Evolutionary conservation across 257 asterid species (phyloP).

Genomic region (Scutellaria barbata): DNA sequence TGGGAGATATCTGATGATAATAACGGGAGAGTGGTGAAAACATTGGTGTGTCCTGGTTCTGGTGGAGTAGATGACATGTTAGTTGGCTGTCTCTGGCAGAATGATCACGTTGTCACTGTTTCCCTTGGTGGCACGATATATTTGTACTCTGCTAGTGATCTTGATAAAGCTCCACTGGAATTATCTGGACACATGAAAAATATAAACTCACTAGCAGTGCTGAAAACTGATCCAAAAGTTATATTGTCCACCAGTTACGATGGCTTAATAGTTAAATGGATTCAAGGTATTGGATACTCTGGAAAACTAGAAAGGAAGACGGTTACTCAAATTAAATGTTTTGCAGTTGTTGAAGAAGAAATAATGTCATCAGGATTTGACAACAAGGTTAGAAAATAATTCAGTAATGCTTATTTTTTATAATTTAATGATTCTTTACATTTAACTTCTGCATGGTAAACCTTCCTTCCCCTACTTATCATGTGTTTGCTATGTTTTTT

Average conservation of each 20-base stretch:
- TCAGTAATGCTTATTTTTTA: constrained; percentile 4
- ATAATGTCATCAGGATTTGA: constrained; percentile 86
- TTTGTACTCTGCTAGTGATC: constrained; percentile 81
- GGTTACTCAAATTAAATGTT: constrained; percentile 84
- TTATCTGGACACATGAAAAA: constrained; percentile 97
- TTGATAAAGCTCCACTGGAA: constrained; percentile 65
- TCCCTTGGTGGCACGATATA: constrained; percentile 94
- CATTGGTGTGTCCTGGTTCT: constrained; percentile 76
- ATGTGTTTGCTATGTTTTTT: neutral
- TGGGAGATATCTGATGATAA: constrained; percentile 91
- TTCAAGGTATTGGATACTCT: constrained; percentile 77
- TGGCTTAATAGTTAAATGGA: constrained; percentile 85
- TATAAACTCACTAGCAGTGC: constrained; percentile 66
- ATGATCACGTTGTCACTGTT: constrained; percentile 74
- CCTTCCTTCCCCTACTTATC: neutral
- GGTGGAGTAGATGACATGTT: constrained; percentile 99
- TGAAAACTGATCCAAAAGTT: constrained; percentile 54
- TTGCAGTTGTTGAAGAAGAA: constrained; percentile 70
- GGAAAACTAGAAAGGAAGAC: constrained; percentile 84
- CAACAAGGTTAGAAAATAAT: constrained; percentile 66
- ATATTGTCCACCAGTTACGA: constrained; percentile 85
- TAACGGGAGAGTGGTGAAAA: constrained; percentile 72
- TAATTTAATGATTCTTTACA: neutral
- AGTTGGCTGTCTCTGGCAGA: constrained; percentile 97
- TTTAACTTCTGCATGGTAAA: constrained; percentile 13